These are phyloP conservation scores for Cryptococcus sp. DNA, from an alignment of 1,284 basidiomycete genomes.

Conservation along the genomic window DNA sequence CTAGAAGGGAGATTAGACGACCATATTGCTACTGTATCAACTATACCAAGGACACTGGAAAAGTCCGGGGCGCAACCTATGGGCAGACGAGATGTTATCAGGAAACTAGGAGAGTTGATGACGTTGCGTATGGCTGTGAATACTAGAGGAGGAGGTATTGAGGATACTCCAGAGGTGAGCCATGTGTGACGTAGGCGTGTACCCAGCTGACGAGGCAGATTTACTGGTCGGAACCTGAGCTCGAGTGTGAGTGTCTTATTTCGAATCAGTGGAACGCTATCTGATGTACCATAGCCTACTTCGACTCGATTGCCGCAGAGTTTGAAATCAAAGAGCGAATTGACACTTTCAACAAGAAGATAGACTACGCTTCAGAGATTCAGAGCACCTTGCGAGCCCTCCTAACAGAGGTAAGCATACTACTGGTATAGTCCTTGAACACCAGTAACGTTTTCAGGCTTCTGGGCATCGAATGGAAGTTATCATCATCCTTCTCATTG, in stretches of 20 bases:
- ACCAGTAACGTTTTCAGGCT: slow-evolving; percentile 52
- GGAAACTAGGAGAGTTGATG: slow-evolving; percentile 81
- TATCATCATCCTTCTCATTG: slow-evolving; percentile 82
- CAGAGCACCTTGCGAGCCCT: slow-evolving; percentile 60
- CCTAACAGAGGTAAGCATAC: slow-evolving; percentile 61
- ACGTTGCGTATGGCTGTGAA: slow-evolving; percentile 83
- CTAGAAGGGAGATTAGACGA: slow-evolving; percentile 74
- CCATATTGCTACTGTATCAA: slow-evolving; percentile 73
- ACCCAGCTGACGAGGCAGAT: slow-evolving; percentile 53
- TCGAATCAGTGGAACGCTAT: not conserved
- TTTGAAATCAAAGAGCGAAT: slow-evolving; percentile 77
- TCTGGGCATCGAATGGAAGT: slow-evolving; percentile 84
- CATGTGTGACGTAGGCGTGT: not conserved
- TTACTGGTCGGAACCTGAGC: slow-evolving; percentile 83
- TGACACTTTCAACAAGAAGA: slow-evolving; percentile 78
- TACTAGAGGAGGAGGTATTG: slow-evolving; percentile 78
- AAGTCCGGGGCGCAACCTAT: slow-evolving; percentile 75
- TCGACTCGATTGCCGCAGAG: slow-evolving; percentile 72
- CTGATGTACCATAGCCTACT: slow-evolving; percentile 57
- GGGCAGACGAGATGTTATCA: slow-evolving; percentile 69
- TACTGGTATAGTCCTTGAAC: slow-evolving; percentile 8
- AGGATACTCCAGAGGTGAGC: slow-evolving; percentile 62
- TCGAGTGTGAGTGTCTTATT: slow-evolving; percentile 59
- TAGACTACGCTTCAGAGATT: slow-evolving; percentile 85
- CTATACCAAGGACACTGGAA: slow-evolving; percentile 67